Percentiles rank a stretch among this genome's conserved stretches.
Conservation (phyloP, 441 rosid genomes). For the Populus tomentosa region DNA sequence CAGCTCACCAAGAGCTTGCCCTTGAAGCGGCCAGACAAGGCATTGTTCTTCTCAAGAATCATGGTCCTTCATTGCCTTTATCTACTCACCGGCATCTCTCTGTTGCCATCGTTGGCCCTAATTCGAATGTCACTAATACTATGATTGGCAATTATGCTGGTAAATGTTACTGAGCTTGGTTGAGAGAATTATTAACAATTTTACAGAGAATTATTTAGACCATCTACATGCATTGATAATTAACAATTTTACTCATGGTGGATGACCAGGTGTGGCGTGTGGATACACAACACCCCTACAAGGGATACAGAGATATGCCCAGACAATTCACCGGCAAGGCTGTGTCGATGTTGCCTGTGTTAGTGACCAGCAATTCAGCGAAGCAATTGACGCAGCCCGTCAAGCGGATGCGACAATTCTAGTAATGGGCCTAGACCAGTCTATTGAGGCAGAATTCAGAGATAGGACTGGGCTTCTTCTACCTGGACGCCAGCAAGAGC, state of each 20-base stretch:
- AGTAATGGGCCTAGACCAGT: constrained; percentile 87
- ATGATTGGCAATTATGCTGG: constrained; percentile 98
- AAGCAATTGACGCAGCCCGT: constrained; percentile 58
- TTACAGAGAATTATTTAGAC: background rate
- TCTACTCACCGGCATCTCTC: constrained; percentile 48
- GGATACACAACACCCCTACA: constrained; percentile 70
- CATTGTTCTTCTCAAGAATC: constrained; percentile 77
- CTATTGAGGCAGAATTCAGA: constrained; percentile 72
- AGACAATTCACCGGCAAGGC: constrained; percentile 52
- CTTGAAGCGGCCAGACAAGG: constrained; percentile 94
- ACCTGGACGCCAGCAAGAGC: constrained; percentile 83
- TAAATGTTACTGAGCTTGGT: background rate
- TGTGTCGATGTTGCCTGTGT: constrained; percentile 61
- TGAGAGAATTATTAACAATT: background rate
- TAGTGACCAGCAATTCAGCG: constrained; percentile 41
- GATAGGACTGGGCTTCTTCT: constrained; percentile 68
- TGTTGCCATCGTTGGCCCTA: constrained; percentile 77
- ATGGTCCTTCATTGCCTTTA: constrained; percentile 54
- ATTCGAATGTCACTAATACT: constrained; percentile 60
- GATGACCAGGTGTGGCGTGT: constrained; percentile 59
- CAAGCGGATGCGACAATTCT: constrained; percentile 72
- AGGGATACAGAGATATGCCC: constrained; percentile 58
- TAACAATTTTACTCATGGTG: background rate
- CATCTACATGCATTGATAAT: background rate
- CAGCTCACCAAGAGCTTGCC: constrained; percentile 75